These are phyloP conservation scores for Eucommia ulmoides DNA, from an alignment of 257 asterid genomes.

Conservation along the genomic window DNA sequence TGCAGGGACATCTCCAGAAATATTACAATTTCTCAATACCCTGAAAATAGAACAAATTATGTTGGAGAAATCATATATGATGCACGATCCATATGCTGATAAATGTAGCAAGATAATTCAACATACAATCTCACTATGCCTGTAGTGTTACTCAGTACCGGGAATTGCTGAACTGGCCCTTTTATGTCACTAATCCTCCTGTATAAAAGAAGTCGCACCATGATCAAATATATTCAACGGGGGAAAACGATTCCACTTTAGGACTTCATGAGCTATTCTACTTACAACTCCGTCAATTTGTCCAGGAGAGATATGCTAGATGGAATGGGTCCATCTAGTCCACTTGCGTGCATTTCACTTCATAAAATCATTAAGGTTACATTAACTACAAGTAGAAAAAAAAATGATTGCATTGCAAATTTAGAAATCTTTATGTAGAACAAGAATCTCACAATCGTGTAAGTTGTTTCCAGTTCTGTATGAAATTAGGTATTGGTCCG, in stretches of 20 bases:
- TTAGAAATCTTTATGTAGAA: slow-evolving; percentile 6
- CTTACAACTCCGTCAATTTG: slow-evolving; percentile 58
- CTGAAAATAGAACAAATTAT: slow-evolving; percentile 25
- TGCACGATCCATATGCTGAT: slow-evolving; percentile 9
- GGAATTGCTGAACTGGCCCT: slow-evolving; percentile 65
- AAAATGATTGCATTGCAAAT: not conserved
- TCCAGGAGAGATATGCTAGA: slow-evolving; percentile 51
- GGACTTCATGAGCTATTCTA: slow-evolving; percentile 3
- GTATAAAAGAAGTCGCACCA: slow-evolving; percentile 17
- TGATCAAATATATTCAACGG: slow-evolving; percentile 7
- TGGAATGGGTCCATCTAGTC: slow-evolving; percentile 83
- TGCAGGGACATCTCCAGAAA: slow-evolving; percentile 69
- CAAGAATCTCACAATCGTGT: slow-evolving; percentile 46
- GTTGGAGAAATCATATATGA: slow-evolving; percentile 4
- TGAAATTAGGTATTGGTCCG: slow-evolving; percentile 61
- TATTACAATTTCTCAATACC: slow-evolving; percentile 67
- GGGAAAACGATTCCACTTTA: not conserved
- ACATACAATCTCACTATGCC: slow-evolving; percentile 52
- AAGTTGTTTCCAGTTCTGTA: slow-evolving; percentile 75
- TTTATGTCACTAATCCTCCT: slow-evolving; percentile 76
- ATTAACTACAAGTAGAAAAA: no score
- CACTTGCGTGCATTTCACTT: slow-evolving; percentile 85
- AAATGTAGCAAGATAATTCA: slow-evolving; percentile 4
- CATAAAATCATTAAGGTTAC: no score
- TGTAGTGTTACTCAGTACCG: slow-evolving; percentile 40